Evolutionary conservation across 1,284 basidiomycete species (phyloP).

Genomic region (Neolentinus lepideus): DNA sequence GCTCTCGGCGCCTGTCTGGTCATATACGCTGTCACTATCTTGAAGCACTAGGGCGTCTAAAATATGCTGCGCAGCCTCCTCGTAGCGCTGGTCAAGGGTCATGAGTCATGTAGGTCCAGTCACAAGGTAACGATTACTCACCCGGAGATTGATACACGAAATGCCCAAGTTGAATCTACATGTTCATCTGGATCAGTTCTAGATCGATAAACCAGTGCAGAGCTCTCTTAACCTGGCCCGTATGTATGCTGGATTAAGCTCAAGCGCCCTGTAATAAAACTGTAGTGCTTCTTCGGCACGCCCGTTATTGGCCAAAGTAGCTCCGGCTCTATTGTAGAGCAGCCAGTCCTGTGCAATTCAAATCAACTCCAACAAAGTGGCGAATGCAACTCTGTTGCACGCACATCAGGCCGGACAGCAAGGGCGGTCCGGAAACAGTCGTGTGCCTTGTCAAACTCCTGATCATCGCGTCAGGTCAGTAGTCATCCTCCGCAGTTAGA

Average conservation of each 20-base stretch:
- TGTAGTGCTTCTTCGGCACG: slow-evolving; percentile 77
- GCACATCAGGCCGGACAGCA: slow-evolving; percentile 79
- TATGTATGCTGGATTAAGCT: slow-evolving; percentile 90
- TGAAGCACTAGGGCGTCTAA: slow-evolving; percentile 83
- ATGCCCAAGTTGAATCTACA: slow-evolving; percentile 88
- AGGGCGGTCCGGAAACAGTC: slow-evolving; percentile 94
- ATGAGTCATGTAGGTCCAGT: background rate
- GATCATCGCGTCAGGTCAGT: slow-evolving; percentile 7
- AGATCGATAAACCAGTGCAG: slow-evolving; percentile 5
- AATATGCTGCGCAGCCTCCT: slow-evolving; percentile 80
- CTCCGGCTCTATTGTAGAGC: slow-evolving; percentile 93
- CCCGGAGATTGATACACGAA: slow-evolving; percentile 80
- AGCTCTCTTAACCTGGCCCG: slow-evolving; percentile 61
- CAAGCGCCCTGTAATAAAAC: slow-evolving; percentile 87
- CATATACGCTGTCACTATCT: slow-evolving; percentile 65
- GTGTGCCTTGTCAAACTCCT: slow-evolving; percentile 88
- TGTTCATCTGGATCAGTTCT: slow-evolving; percentile 1
- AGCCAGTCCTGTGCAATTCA: slow-evolving; percentile 72
- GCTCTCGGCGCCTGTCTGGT: slow-evolving; percentile 37
- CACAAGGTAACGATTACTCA: slow-evolving; percentile 27
- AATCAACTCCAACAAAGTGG: background rate
- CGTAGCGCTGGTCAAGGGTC: slow-evolving; percentile 48
- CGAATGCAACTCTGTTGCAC: slow-evolving; percentile 15
- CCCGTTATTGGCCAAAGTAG: slow-evolving; percentile 92
- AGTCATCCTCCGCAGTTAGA: slow-evolving; percentile 5